A percentile compares a stretch with the other conserved stretches of the same genome.
phyloP scores from a whole-genome alignment of 371 early-diverging fungal species.

The Rhizopus arrhizus region DNA sequence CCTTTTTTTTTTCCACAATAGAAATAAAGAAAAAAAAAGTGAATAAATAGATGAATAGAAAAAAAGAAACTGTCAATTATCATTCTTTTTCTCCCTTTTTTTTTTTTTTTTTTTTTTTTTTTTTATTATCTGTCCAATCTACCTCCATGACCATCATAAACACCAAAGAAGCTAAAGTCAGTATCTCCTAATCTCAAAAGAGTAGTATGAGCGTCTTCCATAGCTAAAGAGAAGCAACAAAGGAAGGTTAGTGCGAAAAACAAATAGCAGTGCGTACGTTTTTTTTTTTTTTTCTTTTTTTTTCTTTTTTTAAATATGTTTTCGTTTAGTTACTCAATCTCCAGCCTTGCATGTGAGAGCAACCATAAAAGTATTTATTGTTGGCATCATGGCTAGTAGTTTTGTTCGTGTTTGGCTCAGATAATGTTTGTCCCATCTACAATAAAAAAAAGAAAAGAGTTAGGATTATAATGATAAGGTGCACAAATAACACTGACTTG shows the following conservation, averaged over 20 bases:
- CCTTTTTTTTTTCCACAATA: conserved; percentile 36
- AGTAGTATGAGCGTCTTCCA: conserved; percentile 96
- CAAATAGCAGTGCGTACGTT: not conserved
- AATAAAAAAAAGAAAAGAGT: not conserved
- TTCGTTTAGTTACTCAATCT: conserved; percentile 74
- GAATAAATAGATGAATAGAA: not conserved
- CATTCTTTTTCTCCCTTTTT: too few species aligned
- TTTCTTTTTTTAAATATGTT: not conserved
- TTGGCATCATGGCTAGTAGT: conserved; percentile 73
- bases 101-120: too few species aligned
- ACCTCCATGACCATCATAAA: conserved; percentile 96
- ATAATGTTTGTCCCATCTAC: conserved; percentile 94
- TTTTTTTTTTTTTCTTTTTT: not conserved
- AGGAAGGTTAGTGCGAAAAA: not conserved
- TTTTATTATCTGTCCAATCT: conserved; percentile 16
- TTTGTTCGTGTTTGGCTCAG: conserved; percentile 92
- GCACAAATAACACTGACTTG: too few species aligned
- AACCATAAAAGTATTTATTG: conserved; percentile 80
- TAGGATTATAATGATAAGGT: too few species aligned
- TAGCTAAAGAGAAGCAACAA: conserved; percentile 56
- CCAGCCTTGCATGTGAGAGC: conserved; percentile 98
- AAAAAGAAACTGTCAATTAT: not conserved
- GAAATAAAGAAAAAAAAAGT: not conserved
- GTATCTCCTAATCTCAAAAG: conserved; percentile 64
- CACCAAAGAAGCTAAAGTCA: conserved; percentile 82